Evolutionary conservation across 1,284 basidiomycete genomes (phyloP).

Genomic region (Apiotrichum gamsii): DNA sequence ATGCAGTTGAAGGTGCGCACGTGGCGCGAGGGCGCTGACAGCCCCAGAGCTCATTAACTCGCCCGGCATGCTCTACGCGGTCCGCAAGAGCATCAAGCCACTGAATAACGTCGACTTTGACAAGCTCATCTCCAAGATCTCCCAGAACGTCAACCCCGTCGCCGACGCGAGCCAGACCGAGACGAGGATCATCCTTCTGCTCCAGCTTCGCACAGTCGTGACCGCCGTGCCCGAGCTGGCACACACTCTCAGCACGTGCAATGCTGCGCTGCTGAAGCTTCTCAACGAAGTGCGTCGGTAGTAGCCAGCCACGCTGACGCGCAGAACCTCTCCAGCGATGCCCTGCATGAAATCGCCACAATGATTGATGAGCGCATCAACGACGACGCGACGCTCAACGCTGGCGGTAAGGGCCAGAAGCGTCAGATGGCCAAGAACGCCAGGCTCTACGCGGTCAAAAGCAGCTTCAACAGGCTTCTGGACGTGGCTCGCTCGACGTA

Average conservation of each 20-base stretch:
- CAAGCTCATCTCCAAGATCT: slow-evolving; percentile 61
- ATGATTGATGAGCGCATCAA: slow-evolving; percentile 19
- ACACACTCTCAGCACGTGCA: slow-evolving; percentile 2
- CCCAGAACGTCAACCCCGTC: slow-evolving; percentile 3
- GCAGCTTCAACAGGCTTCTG: slow-evolving; percentile 70
- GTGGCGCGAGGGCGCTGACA: background rate
- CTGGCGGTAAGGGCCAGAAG: slow-evolving; percentile 1
- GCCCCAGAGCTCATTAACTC: slow-evolving; percentile 62
- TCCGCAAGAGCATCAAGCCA: slow-evolving; percentile 62
- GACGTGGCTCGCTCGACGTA: slow-evolving; percentile 89
- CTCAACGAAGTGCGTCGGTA: no score
- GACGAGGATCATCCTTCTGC: slow-evolving; percentile 21
- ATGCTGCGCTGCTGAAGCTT: no score
- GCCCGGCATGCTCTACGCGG: slow-evolving; percentile 65
- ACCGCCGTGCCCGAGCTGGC: slow-evolving; percentile 10
- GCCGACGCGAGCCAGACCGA: slow-evolving; percentile 16
- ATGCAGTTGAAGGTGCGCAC: slow-evolving; percentile 66
- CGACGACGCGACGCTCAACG: slow-evolving; percentile 18
- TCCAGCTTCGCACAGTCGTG: slow-evolving; percentile 24
- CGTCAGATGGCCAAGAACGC: slow-evolving; percentile 50
- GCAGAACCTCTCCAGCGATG: background rate
- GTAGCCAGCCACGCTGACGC: no score
- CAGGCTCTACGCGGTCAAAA: slow-evolving; percentile 77
- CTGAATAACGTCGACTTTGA: slow-evolving; percentile 72
- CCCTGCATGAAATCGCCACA: slow-evolving; percentile 1